Evolutionary conservation across 768 basidiomycete species (phyloP), one percentile per base, ranked within the genome.

Genomic region (Boletus insuetus): DNA sequence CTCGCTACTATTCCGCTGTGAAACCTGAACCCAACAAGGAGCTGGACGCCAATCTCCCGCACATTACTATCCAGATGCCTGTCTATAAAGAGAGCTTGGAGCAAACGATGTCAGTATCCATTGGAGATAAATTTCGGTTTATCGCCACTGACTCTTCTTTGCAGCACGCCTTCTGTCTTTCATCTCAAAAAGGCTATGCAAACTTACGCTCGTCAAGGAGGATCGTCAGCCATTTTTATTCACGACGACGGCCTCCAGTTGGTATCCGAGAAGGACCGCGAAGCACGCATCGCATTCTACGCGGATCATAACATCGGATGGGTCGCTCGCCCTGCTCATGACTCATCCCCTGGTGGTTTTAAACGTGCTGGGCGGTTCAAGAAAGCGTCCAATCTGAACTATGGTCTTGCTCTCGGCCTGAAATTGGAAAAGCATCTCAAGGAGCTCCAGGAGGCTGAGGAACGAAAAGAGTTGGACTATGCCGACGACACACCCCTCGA

Each of bases 361-460:
- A 74, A 70, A n/a, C 72, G 75, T 31, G 69, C 87, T 0, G 93
- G 94, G 9, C 80, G 92, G 11, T 96, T 96, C 82, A 96, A 96
- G 78, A 96, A 96, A 69, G 92, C 92, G 2, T 87, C 85, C 29
- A 96, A 96, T 70, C 82, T 95, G 82, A 96, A 95, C 69, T 94
- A 87, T 56, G 91, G 82, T 8, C 74, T 81, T 11, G 71, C 66
- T 17, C 62, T 81, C 14, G 76, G 76, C 14, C 55, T 78, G 48
- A 69, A 71, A 17, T 52, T 71, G 35, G 71, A 71, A 45, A 53
- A 48, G 9, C 62, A 73, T 45, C 73, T 80, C 63, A 71, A 71
- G 44, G 67, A 60, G 1, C 61, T 78, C n/a, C 61, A 66, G 14
- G 73, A 75, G 60, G 53, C 79, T 77, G 67, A 78, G 84, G 45